Conservation (phyloP, 2,329 filamentous ascomycete species). For the Arthrobotrys sphaeroides region DNA sequence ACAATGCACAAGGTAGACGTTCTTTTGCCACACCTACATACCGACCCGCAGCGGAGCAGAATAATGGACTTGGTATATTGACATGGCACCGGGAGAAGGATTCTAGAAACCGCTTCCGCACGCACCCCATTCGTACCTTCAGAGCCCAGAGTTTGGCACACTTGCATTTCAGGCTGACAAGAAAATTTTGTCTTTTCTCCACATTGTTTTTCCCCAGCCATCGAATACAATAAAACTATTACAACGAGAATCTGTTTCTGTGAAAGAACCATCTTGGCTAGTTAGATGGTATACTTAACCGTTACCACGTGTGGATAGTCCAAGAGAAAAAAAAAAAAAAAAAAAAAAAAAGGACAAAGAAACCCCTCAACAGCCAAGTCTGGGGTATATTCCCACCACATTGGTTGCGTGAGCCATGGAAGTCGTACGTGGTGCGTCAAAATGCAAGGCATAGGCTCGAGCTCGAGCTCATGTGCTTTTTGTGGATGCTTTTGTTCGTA, state of each 20-base stretch:
- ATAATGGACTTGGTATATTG: neutral
- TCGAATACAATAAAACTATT: neutral
- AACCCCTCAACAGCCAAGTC: slow-evolving; percentile 44
- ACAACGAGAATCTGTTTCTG: neutral
- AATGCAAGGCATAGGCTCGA: slow-evolving; percentile 29
- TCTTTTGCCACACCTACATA: neutral
- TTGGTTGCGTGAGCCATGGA: slow-evolving; percentile 22
- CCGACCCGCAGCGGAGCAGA: no score
- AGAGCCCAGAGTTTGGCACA: neutral
- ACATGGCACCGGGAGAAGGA: neutral
- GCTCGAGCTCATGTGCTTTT: slow-evolving; percentile 21
- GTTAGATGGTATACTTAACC: slow-evolving; percentile 23
- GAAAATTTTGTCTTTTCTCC: neutral
- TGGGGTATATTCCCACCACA: neutral
- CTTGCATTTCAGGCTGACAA: slow-evolving; percentile 5
- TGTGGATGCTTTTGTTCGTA: slow-evolving; percentile 10
- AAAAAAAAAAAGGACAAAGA: slow-evolving; percentile 2
- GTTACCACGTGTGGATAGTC: slow-evolving; percentile 41
- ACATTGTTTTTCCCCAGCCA: slow-evolving; percentile 14
- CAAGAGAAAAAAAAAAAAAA: slow-evolving; percentile 14
- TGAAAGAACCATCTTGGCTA: neutral
- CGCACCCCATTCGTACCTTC: neutral
- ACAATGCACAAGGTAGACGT: neutral
- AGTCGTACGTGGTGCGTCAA: neutral
- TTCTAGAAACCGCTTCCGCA: slow-evolving; percentile 22